Conservation (phyloP, 2,329 filamentous ascomycete genomes). For the Alternaria sp. region DNA sequence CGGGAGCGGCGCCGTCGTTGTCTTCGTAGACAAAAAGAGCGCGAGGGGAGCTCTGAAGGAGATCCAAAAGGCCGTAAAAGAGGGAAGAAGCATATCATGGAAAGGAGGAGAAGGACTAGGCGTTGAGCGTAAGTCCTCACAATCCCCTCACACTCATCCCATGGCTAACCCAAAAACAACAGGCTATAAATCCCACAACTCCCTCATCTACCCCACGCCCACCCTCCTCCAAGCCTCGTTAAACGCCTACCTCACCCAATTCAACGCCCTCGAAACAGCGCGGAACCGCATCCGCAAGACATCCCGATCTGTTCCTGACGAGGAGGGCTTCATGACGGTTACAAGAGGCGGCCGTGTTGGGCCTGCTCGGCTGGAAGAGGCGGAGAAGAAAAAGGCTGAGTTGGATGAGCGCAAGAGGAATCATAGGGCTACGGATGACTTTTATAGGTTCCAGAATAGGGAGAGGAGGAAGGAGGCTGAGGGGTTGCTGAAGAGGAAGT, state of each 20-base stretch:
- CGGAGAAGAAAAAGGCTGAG: conserved; percentile 61
- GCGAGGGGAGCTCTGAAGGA: conserved; percentile 79
- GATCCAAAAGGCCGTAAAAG: conserved; percentile 65
- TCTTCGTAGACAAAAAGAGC: conserved; percentile 83
- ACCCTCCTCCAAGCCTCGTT: conserved; percentile 72
- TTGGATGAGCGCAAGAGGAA: conserved; percentile 64
- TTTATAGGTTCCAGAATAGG: conserved; percentile 83
- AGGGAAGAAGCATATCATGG: conserved; percentile 70
- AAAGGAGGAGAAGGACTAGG: conserved; percentile 58
- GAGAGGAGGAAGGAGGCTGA: conserved; percentile 81
- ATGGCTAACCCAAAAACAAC: conserved; percentile 16
- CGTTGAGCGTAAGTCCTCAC: conserved; percentile 56
- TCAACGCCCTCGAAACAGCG: conserved; percentile 70
- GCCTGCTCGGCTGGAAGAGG: conserved; percentile 75
- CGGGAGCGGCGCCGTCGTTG: conserved; percentile 78
- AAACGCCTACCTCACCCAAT: conserved; percentile 86
- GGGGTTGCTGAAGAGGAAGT: conserved; percentile 70
- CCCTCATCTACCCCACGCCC: conserved; percentile 73
- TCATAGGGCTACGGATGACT: conserved; percentile 65
- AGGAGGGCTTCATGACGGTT: conserved; percentile 95
- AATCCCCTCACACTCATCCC: conserved; percentile 14
- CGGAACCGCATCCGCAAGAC: conserved; percentile 66
- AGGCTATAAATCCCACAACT: conserved; percentile 69
- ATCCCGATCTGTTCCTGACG: conserved; percentile 81
- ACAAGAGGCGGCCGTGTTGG: conserved; percentile 73